Conservation (phyloP, 2,329 filamentous ascomycete genomes). For the Cercospora beticola region DNA sequence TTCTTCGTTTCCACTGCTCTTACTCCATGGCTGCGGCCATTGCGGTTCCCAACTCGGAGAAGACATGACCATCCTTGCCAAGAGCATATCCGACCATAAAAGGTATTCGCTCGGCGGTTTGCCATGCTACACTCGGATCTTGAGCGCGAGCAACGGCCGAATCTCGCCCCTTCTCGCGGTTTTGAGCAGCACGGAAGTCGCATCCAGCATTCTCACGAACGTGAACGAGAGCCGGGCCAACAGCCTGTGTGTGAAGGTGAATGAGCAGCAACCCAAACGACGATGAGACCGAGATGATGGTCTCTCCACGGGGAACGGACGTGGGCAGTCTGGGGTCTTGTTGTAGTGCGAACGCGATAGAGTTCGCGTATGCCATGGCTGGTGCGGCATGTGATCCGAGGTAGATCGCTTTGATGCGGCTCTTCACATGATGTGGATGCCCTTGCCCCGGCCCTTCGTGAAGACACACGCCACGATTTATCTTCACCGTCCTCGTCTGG, state of each 20-base stretch:
- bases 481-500: background rate
- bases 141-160: background rate
- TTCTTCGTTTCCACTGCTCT: background rate
- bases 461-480: constrained; percentile 1
- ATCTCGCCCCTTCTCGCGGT: background rate
- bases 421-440: background rate
- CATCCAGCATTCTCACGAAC: too few species aligned
- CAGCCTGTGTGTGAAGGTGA: background rate
- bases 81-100: background rate
- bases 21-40: background rate
- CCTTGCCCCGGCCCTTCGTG: background rate
- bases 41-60: background rate
- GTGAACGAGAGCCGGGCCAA: background rate
- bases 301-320: background rate
- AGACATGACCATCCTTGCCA: background rate
- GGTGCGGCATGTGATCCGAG: constrained; percentile 3
- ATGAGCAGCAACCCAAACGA: background rate
- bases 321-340: background rate
- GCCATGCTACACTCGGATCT: background rate
- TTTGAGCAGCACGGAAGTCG: too few species aligned
- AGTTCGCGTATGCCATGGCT: background rate
- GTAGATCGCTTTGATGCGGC: constrained; percentile 4
- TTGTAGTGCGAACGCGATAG: background rate
- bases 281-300: background rate
- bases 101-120: background rate